Conservation (phyloP, 257 asterid genomes). For the Fraxinus quadrangulata region DNA sequence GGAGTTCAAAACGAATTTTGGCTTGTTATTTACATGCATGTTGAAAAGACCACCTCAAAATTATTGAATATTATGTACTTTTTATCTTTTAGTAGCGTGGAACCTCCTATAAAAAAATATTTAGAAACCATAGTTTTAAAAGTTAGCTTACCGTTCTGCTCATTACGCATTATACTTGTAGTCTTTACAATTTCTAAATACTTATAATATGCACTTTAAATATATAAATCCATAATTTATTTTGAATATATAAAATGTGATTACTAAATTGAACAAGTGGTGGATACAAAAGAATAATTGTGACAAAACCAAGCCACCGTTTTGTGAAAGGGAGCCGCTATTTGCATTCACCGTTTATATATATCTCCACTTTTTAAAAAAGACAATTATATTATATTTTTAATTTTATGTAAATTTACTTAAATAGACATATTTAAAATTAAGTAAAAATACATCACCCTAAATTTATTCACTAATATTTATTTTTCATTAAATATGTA, state of each 20-base stretch:
- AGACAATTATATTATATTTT: too few species aligned
- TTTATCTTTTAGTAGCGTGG: background rate
- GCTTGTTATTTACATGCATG: background rate
- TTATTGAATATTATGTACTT: background rate
- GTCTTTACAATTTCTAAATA: background rate
- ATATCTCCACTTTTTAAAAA: too few species aligned
- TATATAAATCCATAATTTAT: background rate
- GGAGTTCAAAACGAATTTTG: background rate
- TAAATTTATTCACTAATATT: too few species aligned
- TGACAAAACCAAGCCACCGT: background rate
- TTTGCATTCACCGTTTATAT: too few species aligned
- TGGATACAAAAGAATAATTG: background rate
- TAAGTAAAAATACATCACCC: too few species aligned
- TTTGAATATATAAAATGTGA: background rate
- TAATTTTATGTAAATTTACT: too few species aligned
- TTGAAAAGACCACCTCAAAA: background rate
- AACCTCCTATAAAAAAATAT: background rate
- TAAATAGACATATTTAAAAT: too few species aligned
- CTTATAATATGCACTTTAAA: background rate
- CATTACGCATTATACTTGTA: background rate
- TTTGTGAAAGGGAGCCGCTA: background rate
- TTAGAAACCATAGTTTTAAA: background rate
- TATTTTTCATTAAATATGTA: too few species aligned
- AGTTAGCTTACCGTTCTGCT: background rate
- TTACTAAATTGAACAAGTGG: background rate